Base-by-base conservation (phyloP, 2,329 filamentous ascomycete genomes). In the Ilyonectria mors-panacis region DNA sequence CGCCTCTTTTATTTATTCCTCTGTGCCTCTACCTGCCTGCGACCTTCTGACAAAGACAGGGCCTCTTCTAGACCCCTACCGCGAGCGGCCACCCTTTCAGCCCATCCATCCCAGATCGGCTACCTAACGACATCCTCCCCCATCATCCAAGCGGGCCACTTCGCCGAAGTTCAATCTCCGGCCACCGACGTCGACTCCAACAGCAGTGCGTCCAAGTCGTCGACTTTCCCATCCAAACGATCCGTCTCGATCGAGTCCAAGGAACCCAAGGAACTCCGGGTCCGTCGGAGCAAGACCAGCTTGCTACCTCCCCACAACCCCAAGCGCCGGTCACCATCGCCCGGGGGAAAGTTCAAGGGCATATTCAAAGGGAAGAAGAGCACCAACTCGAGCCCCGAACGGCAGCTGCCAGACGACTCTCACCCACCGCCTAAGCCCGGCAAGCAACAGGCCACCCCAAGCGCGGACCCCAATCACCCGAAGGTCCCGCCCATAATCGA, bases 121-220 rank as follows among this genome's bases (percentile, higher is more conserved):
- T 89, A 92, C 78, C 83, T 92, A 67, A 93, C 91, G 55, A 89
- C 89, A 37, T 92, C 91, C 33, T 93, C 91, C 23, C 89, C 92
- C 35, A 80, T 92, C 65, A 86, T 93, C 57, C 89, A 91, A 74
- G 86, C 88, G 55, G 84, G 83, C 26, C 86, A 87, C 70, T 76
- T 86, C 37, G 59, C 67, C 10, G 73, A 76, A 45, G 69, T 69
- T 9, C 71, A 74, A 28, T 63, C 70, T n/a, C 60, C 67, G 19
- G 47, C 44, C 53, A 71, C 67, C 35, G 73, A 76, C 59, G 50
- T 57, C 39, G 74, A 76, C 42, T 75, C 68, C 57, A 74, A 71
- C 28, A 76, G 74, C 59, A 74, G 70, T 50, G 45, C 67, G 8
- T 73, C 74, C 54, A 76, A 72, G 62, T 73, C 74, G 35, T 69